Conservation (phyloP, 768 basidiomycete species). For the Hortiboletus campestris region DNA sequence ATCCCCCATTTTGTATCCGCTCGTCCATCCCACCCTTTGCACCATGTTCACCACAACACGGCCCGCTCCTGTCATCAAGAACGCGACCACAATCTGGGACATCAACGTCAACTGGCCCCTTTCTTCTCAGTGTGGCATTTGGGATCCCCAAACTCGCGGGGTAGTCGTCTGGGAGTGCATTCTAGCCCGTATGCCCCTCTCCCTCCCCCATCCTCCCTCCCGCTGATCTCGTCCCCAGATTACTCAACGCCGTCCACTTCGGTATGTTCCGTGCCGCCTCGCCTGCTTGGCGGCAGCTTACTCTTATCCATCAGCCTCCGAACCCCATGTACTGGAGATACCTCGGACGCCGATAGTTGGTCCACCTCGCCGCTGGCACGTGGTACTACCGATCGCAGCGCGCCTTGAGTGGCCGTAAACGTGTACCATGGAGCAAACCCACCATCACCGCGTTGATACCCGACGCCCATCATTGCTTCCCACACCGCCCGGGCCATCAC, state of each 20-base stretch:
- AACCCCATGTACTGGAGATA: conserved; percentile 46
- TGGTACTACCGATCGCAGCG: conserved; percentile 5
- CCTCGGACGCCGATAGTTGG: conserved; percentile 41
- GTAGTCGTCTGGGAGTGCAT: conserved; percentile 80
- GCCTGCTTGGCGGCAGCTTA: not conserved
- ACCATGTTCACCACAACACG: conserved; percentile 25
- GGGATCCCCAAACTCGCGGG: conserved; percentile 63
- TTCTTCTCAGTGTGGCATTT: conserved; percentile 67
- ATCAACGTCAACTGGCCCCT: conserved; percentile 61
- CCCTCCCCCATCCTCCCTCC: not conserved
- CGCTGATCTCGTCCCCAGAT: conserved; percentile 39
- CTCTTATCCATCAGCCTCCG: conserved; percentile 36
- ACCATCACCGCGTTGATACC: conserved; percentile 1
- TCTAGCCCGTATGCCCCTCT: conserved; percentile 48
- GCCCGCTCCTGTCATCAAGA: conserved; percentile 45
- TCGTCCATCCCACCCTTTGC: conserved; percentile 14
- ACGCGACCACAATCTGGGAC: conserved; percentile 72
- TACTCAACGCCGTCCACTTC: conserved; percentile 53
- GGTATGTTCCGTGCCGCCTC: conserved; percentile 20
- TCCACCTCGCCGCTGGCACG: not conserved
- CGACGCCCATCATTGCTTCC: conserved; percentile 3
- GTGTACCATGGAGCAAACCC: not conserved
- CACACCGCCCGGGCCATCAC: conserved; percentile 5
- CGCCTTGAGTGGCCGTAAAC: not conserved
- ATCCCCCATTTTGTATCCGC: conserved; percentile 6